These are phyloP conservation scores for Mycena pura DNA, from an alignment of 768 basidiomycete genomes.

Conservation along the genomic window DNA sequence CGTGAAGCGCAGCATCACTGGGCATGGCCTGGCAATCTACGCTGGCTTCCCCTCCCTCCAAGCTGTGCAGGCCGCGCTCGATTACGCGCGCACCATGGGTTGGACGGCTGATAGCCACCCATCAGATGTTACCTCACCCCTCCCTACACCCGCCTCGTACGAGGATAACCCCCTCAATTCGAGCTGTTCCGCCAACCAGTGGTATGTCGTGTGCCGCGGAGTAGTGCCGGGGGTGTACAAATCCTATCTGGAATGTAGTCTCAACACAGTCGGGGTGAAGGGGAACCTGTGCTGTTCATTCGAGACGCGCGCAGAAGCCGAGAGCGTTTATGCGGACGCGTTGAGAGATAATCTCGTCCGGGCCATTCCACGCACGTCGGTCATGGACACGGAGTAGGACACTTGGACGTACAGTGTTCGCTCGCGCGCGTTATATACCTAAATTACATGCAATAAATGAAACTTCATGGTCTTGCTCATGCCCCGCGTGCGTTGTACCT, in stretches of 20 bases:
- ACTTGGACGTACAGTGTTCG: no score
- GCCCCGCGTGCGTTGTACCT: no score
- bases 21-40: not conserved
- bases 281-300: not conserved
- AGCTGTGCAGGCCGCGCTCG: not conserved
- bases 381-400: no score
- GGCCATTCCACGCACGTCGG: no score
- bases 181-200: not conserved
- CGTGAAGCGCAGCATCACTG: not conserved
- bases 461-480: no score
- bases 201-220: conserved; percentile 5
- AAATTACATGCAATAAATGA: no score
- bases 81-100: not conserved
- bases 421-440: no score
- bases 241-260: not conserved
- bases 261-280: not conserved
- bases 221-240: not conserved
- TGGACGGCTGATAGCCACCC: not conserved
- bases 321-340: not conserved
- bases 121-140: not conserved
- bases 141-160: not conserved
- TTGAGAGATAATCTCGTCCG: no score
- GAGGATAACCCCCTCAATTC: not conserved
- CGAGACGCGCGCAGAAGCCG: not conserved
- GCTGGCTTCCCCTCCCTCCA: not conserved